A percentile compares a stretch with the other conserved stretches of the same genome.
These are phyloP conservation scores for Talaromyces proteolyticus DNA, from an alignment of 495 filamentous ascomycete genomes.

Conservation along the genomic window DNA sequence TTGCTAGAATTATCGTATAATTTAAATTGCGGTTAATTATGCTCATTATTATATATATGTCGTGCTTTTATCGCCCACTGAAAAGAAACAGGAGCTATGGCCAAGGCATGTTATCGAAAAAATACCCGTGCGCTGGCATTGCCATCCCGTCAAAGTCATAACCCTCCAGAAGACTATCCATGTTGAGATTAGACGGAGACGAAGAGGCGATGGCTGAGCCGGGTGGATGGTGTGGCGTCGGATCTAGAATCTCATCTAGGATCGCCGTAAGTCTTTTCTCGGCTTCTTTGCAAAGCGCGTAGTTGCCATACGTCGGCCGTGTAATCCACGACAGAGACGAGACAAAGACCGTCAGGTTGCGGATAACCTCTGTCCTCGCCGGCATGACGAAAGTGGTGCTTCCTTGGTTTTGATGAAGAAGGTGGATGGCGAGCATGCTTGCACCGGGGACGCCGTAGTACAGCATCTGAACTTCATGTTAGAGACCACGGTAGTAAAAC, in stretches of 20 bases:
- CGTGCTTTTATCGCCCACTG: background rate
- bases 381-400: constrained; percentile 33
- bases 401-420: constrained; percentile 48
- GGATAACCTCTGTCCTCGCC: constrained; percentile 49
- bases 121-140: background rate
- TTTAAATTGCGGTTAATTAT: no score
- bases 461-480: constrained; percentile 12
- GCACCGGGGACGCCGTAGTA: constrained; percentile 50
- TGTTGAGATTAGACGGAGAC: background rate
- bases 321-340: constrained; percentile 49
- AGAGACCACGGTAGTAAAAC: background rate
- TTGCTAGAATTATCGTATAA: no score
- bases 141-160: background rate
- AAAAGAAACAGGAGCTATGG: background rate
- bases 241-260: constrained; percentile 34
- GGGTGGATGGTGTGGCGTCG: constrained; percentile 12
- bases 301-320: constrained; percentile 46
- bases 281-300: constrained; percentile 40
- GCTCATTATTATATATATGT: background rate
- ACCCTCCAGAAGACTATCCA: background rate
- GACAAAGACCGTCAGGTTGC: constrained; percentile 57
- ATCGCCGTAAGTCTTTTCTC: constrained; percentile 36
- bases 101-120: background rate
- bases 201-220: background rate
- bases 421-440: constrained; percentile 54